phyloP scores from a whole-genome alignment of 2,329 filamentous ascomycete species.

The Phaeosphaeriaceae sp. region DNA sequence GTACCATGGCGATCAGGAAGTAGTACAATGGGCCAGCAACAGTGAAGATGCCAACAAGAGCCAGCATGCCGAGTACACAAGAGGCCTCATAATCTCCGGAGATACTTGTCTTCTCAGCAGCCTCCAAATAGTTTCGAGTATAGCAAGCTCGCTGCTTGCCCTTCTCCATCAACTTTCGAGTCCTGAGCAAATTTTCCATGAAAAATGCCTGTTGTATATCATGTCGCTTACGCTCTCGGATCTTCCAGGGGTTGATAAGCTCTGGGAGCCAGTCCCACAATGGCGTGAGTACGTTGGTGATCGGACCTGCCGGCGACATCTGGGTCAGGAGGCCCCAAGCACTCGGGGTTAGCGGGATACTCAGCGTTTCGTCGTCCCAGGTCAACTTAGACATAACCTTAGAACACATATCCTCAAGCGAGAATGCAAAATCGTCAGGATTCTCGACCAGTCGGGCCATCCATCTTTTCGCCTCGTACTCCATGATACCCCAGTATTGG shows the following conservation, averaged over 20 bases:
- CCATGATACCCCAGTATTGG: conserved; percentile 57
- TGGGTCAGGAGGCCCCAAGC: conserved; percentile 64
- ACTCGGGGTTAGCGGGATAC: conserved; percentile 57
- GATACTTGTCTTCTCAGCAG: conserved; percentile 49
- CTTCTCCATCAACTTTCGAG: conserved; percentile 42
- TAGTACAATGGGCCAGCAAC: conserved; percentile 48
- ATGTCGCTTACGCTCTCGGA: conserved; percentile 59
- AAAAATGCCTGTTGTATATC: conserved; percentile 62
- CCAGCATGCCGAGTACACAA: conserved; percentile 49
- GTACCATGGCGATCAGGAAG: conserved; percentile 46
- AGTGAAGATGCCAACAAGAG: conserved; percentile 48
- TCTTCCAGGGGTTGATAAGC: conserved; percentile 61
- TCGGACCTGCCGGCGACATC: conserved; percentile 64
- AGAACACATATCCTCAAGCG: conserved; percentile 64
- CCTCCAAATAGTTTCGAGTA: conserved; percentile 42
- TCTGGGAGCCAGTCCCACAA: conserved; percentile 59
- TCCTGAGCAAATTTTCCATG: conserved; percentile 54
- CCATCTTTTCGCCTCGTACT: conserved; percentile 62
- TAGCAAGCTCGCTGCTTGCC: conserved; percentile 43
- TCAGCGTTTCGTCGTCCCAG: conserved; percentile 60
- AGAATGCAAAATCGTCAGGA: conserved; percentile 58
- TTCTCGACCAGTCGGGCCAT: conserved; percentile 56
- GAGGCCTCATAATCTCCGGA: conserved; percentile 48
- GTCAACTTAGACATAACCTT: conserved; percentile 63
- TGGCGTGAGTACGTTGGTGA: conserved; percentile 63